These are phyloP conservation scores for Talaromyces sp. DNA, from an alignment of 2,329 filamentous ascomycete genomes.

Conservation along the genomic window DNA sequence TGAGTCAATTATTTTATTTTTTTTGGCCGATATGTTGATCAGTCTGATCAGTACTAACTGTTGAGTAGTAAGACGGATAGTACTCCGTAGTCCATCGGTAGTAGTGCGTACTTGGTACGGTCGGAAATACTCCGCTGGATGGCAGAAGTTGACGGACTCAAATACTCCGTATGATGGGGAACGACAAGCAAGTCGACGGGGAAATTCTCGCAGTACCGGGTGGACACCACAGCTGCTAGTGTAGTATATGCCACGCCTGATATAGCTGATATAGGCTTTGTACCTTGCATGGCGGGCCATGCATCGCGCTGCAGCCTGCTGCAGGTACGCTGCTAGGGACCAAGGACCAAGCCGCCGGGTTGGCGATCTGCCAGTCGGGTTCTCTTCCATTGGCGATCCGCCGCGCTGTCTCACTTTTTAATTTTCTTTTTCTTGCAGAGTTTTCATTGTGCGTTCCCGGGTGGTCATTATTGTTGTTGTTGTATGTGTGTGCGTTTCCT, in stretches of 20 bases:
- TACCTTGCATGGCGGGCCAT: background rate
- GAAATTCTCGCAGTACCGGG: no score
- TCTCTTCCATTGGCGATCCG: background rate
- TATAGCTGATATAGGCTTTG: background rate
- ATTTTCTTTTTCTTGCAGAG: background rate
- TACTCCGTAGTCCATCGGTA: no score
- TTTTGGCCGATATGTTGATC: background rate
- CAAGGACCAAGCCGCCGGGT: conserved; percentile 2
- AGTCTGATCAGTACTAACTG: background rate
- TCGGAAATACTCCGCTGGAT: no score
- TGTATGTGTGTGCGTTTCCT: background rate
- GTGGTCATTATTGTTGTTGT: background rate
- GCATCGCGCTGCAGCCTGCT: background rate
- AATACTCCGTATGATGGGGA: background rate
- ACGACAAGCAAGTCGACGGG: no score
- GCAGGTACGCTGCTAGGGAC: background rate
- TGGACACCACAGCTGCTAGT: no score
- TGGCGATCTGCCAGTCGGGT: background rate
- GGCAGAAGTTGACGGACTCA: background rate
- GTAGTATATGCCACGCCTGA: background rate
- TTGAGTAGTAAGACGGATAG: no score
- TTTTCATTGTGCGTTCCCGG: background rate
- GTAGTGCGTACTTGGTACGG: background rate
- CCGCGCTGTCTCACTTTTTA: background rate
- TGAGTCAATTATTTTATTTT: background rate